A percentile compares a stretch with the other conserved stretches of the same genome.
phyloP scores from a whole-genome alignment of 2,329 filamentous ascomycete species.

The Monosporascus sp. region DNA sequence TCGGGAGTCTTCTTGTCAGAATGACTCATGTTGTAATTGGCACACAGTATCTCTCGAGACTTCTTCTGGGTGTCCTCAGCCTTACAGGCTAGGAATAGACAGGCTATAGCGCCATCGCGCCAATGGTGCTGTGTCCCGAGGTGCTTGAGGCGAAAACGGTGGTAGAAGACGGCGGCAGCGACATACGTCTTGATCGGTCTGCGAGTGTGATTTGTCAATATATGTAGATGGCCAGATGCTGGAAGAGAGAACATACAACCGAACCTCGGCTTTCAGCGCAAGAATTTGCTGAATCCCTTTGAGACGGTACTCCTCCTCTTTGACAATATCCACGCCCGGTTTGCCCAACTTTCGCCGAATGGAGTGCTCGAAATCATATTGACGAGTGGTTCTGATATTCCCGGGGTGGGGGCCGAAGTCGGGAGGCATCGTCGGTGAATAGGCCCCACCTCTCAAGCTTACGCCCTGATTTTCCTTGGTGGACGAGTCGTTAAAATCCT shows the following conservation, averaged over 20 bases:
- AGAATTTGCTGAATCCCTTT: slow-evolving; percentile 89
- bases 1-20: slow-evolving; percentile 68
- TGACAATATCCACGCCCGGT: slow-evolving; percentile 66
- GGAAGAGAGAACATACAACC: slow-evolving; percentile 55
- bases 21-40: slow-evolving; percentile 78
- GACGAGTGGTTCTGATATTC: slow-evolving; percentile 38
- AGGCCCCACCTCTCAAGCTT: no score
- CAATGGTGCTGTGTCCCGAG: slow-evolving; percentile 82
- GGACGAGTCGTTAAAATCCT: no score
- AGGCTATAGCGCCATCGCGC: slow-evolving; percentile 79
- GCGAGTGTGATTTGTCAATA: slow-evolving; percentile 6
- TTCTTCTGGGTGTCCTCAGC: slow-evolving; percentile 98
- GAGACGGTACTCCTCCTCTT: slow-evolving; percentile 74
- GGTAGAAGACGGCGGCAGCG: slow-evolving; percentile 87
- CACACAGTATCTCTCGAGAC: slow-evolving; percentile 85
- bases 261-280: slow-evolving; percentile 70
- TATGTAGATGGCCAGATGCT: background rate
- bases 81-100: slow-evolving; percentile 91
- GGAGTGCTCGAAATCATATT: slow-evolving; percentile 78
- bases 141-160: slow-evolving; percentile 85
- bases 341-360: slow-evolving; percentile 68
- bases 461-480: no score
- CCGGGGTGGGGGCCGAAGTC: slow-evolving; percentile 17
- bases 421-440: background rate
- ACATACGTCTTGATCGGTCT: slow-evolving; percentile 89